Evolutionary conservation across 352 stramenopile species (phyloP).

Genomic region (Phytophthora quininea): DNA sequence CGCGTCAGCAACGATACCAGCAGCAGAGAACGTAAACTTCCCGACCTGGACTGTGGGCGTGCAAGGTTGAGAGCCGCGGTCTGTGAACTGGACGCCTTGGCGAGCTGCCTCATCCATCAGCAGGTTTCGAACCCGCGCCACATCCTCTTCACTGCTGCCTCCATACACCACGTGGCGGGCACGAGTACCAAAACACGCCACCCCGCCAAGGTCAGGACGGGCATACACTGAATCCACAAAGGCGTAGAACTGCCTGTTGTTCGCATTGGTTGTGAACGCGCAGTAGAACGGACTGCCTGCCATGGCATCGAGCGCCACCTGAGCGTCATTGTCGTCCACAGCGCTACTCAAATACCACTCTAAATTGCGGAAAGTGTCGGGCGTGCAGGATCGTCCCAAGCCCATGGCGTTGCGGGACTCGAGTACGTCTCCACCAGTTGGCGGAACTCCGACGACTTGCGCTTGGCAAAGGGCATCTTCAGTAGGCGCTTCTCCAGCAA

Average conservation of each 20-base stretch:
- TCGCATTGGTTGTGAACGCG: neutral
- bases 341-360: slow-evolving; percentile 16
- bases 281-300: slow-evolving; percentile 14
- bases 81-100: slow-evolving; percentile 4
- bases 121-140: slow-evolving; percentile 7
- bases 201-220: slow-evolving; percentile 11
- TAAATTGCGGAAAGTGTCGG: slow-evolving; percentile 6
- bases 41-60: neutral
- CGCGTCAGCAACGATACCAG: slow-evolving; percentile 12
- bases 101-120: neutral
- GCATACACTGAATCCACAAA: slow-evolving; percentile 6
- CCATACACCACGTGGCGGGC: slow-evolving; percentile 8
- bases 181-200: slow-evolving; percentile 16
- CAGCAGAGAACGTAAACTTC: slow-evolving; percentile 16
- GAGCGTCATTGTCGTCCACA: slow-evolving; percentile 5
- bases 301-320: slow-evolving; percentile 8
- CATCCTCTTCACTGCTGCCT: slow-evolving; percentile 6
- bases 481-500: slow-evolving; percentile 35
- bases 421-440: slow-evolving; percentile 25
- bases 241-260: slow-evolving; percentile 1
- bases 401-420: slow-evolving; percentile 11
- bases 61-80: slow-evolving; percentile 4
- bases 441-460: slow-evolving; percentile 1
- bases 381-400: slow-evolving; percentile 10
- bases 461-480: slow-evolving; percentile 16